phyloP scores from a whole-genome alignment of 768 basidiomycete species.

The Mycena galericulata region DNA sequence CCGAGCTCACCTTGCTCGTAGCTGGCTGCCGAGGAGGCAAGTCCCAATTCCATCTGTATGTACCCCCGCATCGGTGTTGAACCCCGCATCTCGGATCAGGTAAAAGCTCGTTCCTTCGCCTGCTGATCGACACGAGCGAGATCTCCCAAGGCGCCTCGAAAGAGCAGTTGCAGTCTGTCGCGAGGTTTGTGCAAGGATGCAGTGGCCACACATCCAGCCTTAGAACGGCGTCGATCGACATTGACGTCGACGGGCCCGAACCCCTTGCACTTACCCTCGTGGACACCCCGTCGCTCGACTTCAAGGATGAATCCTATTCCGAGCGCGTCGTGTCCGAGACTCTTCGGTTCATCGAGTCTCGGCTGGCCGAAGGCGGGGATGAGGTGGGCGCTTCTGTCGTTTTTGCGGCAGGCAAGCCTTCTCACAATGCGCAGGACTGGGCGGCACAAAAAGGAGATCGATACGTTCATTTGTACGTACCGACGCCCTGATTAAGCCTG shows the following conservation, averaged over 20 bases:
- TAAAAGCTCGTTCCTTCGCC: constrained; percentile 89
- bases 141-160: constrained; percentile 71
- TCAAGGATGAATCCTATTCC: constrained; percentile 70
- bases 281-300: constrained; percentile 87
- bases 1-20: constrained; percentile 76
- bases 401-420: constrained; percentile 35
- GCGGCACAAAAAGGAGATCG: constrained; percentile 77
- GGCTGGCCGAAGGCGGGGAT: constrained; percentile 79
- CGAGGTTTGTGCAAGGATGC: constrained; percentile 84
- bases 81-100: constrained; percentile 59
- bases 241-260: constrained; percentile 67
- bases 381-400: constrained; percentile 68
- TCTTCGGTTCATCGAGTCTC: constrained; percentile 76
- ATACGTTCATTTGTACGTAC: constrained; percentile 83
- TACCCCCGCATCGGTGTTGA: constrained; percentile 35
- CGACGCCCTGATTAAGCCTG: constrained; percentile 27
- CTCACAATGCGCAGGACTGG: constrained; percentile 66
- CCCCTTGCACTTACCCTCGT: constrained; percentile 76
- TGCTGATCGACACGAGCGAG: constrained; percentile 84
- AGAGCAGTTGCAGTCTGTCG: constrained; percentile 84
- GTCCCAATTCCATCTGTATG: constrained; percentile 40
- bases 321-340: constrained; percentile 77
- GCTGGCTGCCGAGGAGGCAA: constrained; percentile 81
- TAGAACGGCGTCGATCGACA: constrained; percentile 77
- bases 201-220: constrained; percentile 79